phyloP scores from a whole-genome alignment of 1,139 yeast species.

The Yamadazyma mexicana region DNA sequence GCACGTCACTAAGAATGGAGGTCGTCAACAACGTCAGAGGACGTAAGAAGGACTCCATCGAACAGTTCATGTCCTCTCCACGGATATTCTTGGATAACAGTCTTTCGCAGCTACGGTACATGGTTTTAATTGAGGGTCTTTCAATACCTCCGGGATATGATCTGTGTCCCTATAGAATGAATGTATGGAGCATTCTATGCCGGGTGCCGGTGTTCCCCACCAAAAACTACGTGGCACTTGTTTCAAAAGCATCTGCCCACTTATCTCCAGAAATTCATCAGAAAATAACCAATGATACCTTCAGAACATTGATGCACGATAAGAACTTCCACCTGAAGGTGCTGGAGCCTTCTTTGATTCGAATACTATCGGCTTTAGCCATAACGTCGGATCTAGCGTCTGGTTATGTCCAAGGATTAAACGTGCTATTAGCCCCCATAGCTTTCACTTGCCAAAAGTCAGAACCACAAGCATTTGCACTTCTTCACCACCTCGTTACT shows the following conservation, averaged over 20 bases:
- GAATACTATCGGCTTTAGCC: conserved; percentile 76
- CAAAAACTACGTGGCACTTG: conserved; percentile 52
- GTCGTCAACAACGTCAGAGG: conserved; percentile 23
- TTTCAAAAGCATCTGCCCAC: conserved; percentile 56
- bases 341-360: conserved; percentile 62
- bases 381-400: conserved; percentile 44
- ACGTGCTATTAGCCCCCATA: conserved; percentile 83
- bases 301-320: conserved; percentile 82
- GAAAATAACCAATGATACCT: conserved; percentile 84
- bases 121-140: conserved; percentile 79
- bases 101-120: conserved; percentile 76
- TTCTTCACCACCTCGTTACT: conserved; percentile 60
- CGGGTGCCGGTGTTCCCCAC: conserved; percentile 62
- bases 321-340: conserved; percentile 64
- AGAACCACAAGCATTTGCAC: conserved; percentile 83
- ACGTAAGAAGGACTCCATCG: conserved; percentile 63
- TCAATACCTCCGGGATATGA: conserved; percentile 48
- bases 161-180: conserved; percentile 66
- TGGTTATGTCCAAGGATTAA: conserved; percentile 87
- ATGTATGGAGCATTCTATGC: conserved; percentile 80
- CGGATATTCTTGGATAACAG: conserved; percentile 68
- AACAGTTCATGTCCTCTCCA: conserved; percentile 59
- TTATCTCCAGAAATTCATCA: conserved; percentile 47
- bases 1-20: conserved; percentile 2
- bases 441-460: conserved; percentile 68